Conservation (phyloP, 2,329 filamentous ascomycete species). For the Ascochyta rabiei region DNA sequence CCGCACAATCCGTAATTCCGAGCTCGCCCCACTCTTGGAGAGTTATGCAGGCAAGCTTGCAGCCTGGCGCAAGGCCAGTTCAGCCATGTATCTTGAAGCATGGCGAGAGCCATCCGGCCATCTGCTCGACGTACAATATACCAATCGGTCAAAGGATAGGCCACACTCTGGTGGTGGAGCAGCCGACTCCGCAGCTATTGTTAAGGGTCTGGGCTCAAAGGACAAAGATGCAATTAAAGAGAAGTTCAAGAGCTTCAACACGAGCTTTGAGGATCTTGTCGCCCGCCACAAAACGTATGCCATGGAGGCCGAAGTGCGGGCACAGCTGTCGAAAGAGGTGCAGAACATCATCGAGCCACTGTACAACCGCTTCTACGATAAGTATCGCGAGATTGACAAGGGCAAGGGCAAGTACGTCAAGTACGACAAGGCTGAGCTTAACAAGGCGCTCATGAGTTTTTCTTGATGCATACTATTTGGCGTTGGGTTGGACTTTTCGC, state of each 20-base stretch:
- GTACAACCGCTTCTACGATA: constrained; percentile 94
- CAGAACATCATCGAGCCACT: constrained; percentile 91
- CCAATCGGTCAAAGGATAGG: constrained; percentile 69
- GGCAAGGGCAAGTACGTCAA: constrained; percentile 98
- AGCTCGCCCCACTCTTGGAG: constrained; percentile 73
- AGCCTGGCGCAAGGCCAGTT: constrained; percentile 85
- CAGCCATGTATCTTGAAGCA: constrained; percentile 78
- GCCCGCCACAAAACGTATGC: constrained; percentile 78
- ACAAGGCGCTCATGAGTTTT: constrained; percentile 62
- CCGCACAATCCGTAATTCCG: constrained; percentile 80
- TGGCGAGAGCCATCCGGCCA: constrained; percentile 88
- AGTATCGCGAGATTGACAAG: constrained; percentile 97
- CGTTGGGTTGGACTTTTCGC: constrained; percentile 33
- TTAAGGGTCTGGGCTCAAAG: constrained; percentile 84
- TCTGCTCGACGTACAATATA: constrained; percentile 90
- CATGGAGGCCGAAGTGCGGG: constrained; percentile 90
- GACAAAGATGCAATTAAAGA: constrained; percentile 96
- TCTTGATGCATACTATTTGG: constrained; percentile 34
- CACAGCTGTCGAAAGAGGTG: constrained; percentile 80
- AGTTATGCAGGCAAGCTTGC: constrained; percentile 72
- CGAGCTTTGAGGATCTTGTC: constrained; percentile 87
- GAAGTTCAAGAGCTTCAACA: constrained; percentile 93
- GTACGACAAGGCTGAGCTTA: constrained; percentile 86
- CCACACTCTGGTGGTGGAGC: constrained; percentile 63
- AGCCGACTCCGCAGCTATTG: constrained; percentile 78